These are phyloP conservation scores for Trichosporon sp. DNA, from an alignment of 1,284 basidiomycete genomes.

Conservation along the genomic window DNA sequence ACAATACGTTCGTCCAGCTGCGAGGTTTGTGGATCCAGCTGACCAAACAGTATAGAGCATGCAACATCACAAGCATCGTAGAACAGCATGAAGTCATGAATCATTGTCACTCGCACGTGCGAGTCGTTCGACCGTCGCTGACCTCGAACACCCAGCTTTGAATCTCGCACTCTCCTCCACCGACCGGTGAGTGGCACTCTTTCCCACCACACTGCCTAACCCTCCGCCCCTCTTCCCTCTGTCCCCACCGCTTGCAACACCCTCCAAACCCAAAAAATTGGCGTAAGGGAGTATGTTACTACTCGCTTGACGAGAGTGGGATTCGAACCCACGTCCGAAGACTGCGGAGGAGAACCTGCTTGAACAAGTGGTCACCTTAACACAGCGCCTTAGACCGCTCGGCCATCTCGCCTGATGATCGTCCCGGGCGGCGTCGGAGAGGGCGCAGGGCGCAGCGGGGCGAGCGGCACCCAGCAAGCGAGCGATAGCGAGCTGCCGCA, in stretches of 20 bases:
- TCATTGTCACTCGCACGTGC: not conserved
- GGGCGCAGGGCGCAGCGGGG: not conserved
- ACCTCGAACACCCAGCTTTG: too few species aligned
- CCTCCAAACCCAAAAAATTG: not conserved
- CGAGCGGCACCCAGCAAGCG: too few species aligned
- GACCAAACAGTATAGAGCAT: not conserved
- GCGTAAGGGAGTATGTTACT: not conserved
- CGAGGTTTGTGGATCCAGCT: too few species aligned
- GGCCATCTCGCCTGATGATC: conserved; percentile 24
- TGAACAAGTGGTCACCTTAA: conserved; percentile 19
- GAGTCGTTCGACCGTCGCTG: too few species aligned
- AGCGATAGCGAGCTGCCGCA: too few species aligned
- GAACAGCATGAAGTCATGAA: not conserved
- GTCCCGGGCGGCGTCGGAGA: not conserved
- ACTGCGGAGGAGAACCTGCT: not conserved
- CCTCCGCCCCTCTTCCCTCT: not conserved
- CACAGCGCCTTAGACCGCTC: conserved; percentile 32
- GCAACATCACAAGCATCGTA: conserved; percentile 4
- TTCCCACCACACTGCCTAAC: not conserved
- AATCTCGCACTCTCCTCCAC: not conserved
- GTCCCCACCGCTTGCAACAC: not conserved
- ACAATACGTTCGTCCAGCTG: not conserved
- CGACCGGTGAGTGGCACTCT: not conserved
- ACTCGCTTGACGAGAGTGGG: not conserved
- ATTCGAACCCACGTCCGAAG: conserved; percentile 7